Evolutionary conservation across 2,329 filamentous ascomycete species (phyloP).

Genomic region (Cordyceps militaris): DNA sequence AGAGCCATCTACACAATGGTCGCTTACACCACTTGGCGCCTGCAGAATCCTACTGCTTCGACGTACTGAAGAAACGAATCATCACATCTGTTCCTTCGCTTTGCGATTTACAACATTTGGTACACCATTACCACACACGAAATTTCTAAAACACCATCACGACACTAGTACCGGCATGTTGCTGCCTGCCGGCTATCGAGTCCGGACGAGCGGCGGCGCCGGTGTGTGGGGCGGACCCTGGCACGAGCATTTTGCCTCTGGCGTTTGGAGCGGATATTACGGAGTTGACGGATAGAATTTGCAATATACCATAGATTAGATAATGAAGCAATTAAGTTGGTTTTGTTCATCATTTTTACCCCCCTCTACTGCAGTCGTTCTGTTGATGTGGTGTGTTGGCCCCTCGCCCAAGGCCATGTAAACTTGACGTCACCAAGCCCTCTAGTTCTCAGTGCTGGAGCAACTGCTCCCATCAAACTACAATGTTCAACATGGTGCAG

Average conservation of each 20-base stretch:
- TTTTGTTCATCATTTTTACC: not conserved
- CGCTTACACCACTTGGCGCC: not conserved
- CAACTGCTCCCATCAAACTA: too few species aligned
- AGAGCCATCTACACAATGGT: not conserved
- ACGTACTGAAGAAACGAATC: not conserved
- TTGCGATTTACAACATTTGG: not conserved
- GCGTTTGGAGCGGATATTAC: constrained; percentile 8
- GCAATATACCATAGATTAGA: constrained; percentile 6
- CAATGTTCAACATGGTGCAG: too few species aligned
- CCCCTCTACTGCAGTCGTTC: too few species aligned
- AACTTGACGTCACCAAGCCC: too few species aligned
- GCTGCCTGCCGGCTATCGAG: not conserved
- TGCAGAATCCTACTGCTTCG: not conserved
- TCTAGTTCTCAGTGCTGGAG: too few species aligned
- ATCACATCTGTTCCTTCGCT: not conserved
- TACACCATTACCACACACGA: not conserved
- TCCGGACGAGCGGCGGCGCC: constrained; percentile 7
- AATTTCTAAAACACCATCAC: not conserved
- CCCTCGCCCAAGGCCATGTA: too few species aligned
- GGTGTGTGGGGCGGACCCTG: constrained; percentile 3
- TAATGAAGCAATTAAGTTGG: not conserved
- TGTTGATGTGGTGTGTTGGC: too few species aligned
- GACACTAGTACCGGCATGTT: not conserved
- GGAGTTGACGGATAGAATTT: constrained; percentile 9
- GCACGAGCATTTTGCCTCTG: not conserved